A percentile compares a stretch with the other conserved stretches of the same genome.
Evolutionary conservation across 2,329 filamentous ascomycete species (phyloP).

Genomic region (Colletotrichum sojae): DNA sequence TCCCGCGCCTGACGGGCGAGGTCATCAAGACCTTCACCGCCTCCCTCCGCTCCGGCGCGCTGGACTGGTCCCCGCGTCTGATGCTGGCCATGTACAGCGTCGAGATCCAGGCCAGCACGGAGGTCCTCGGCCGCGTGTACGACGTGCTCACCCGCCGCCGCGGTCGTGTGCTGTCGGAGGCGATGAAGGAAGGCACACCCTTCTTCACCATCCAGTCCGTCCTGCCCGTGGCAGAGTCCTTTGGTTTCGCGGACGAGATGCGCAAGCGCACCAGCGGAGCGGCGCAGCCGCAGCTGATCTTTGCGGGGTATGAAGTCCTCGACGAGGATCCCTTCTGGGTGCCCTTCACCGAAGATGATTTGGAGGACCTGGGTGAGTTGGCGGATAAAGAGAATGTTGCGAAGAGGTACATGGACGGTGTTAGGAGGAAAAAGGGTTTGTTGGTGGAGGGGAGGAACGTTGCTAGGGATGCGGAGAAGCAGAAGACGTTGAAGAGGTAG

Average conservation of each 20-base stretch:
- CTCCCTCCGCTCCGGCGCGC: constrained; percentile 86
- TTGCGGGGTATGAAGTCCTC: constrained; percentile 91
- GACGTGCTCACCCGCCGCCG: constrained; percentile 96
- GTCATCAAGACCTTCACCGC: constrained; percentile 91
- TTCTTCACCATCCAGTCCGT: constrained; percentile 95
- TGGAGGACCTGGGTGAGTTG: constrained; percentile 95
- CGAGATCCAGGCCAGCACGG: constrained; percentile 96
- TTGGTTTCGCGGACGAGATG: constrained; percentile 97
- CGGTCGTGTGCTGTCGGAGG: constrained; percentile 89
- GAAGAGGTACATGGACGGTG: constrained; percentile 94
- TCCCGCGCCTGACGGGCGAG: constrained; percentile 90
- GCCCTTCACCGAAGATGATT: constrained; percentile 93
- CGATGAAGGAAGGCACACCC: constrained; percentile 93
- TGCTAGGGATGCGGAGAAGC: constrained; percentile 93
- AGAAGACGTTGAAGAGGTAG: constrained; percentile 76
- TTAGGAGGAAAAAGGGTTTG: constrained; percentile 89
- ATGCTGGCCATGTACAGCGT: constrained; percentile 98
- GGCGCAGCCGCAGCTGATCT: constrained; percentile 93
- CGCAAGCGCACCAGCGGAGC: constrained; percentile 92
- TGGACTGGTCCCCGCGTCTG: constrained; percentile 96
- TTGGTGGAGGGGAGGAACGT: constrained; percentile 83
- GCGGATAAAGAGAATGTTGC: constrained; percentile 96
- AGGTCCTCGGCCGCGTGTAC: constrained; percentile 96
- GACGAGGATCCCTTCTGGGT: constrained; percentile 99
- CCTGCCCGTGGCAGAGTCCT: constrained; percentile 93